phyloP scores from a whole-genome alignment of 768 basidiomycete species.

The Neoboletus magnificus region DNA sequence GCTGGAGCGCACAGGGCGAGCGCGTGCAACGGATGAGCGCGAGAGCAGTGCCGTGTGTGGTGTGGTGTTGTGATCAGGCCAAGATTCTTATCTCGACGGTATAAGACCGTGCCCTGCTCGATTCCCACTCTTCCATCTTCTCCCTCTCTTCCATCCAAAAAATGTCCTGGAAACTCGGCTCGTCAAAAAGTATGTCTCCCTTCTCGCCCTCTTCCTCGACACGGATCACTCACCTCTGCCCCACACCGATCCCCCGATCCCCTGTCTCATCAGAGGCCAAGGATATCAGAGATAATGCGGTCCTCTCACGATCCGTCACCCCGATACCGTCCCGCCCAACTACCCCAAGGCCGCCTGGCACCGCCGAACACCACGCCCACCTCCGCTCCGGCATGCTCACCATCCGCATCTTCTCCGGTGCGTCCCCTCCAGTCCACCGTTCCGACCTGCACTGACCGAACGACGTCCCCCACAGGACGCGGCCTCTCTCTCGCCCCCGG shows the following conservation, averaged over 20 bases:
- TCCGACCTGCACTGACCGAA: background rate
- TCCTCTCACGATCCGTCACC: conserved; percentile 73
- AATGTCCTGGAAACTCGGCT: conserved; percentile 59
- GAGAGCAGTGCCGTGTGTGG: conserved; percentile 6
- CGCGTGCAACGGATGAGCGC: background rate
- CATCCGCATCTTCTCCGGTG: conserved; percentile 92
- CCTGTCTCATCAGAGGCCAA: conserved; percentile 50
- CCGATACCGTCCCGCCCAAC: conserved; percentile 80
- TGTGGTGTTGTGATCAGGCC: conserved; percentile 4
- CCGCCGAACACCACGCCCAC: conserved; percentile 46
- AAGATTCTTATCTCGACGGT: conserved; percentile 9
- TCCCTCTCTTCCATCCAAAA: background rate
- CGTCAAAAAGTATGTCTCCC: conserved; percentile 32
- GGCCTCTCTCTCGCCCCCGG: conserved; percentile 80
- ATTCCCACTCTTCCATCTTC: background rate
- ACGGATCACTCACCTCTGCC: background rate
- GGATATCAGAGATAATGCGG: conserved; percentile 67
- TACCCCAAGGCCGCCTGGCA: conserved; percentile 61
- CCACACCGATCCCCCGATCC: conserved; percentile 3
- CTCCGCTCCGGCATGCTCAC: conserved; percentile 90
- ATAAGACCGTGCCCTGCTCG: too few species aligned
- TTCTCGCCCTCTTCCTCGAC: background rate
- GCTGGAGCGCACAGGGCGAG: background rate
- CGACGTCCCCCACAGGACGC: conserved; percentile 47
- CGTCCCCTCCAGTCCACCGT: conserved; percentile 26